Base-by-base conservation (phyloP, 75 land plant species). In the Isoetes taiwanensis region DNA sequence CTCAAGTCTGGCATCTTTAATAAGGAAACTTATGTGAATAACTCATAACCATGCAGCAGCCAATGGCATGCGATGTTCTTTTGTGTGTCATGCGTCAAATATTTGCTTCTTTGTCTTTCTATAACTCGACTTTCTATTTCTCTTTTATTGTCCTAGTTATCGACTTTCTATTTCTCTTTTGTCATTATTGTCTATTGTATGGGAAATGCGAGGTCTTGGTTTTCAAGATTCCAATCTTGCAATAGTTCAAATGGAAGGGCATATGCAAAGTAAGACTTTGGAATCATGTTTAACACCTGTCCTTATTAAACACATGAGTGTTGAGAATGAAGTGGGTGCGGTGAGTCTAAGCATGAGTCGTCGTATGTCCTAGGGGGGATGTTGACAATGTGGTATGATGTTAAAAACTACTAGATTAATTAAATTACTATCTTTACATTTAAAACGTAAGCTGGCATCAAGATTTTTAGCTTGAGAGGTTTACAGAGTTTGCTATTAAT, bases 201-300 rank as follows among this genome's bases (percentile, higher is more conserved):
- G 66, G 57, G 94, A 86, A 2, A 81, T 90, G 28, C 69, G 97
- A 28, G 97, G 97, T 34, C 41, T 86, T 50, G 97, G 97, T 17
- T 64, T 90, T 58, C 90, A 90, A 62, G 75, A 86, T 32, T 69
- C 82, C 24, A 85, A 50, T 68, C 95, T 90, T 46, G 81, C 86
- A 69, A 56, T 34, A 52, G 64, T 62, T 25, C 72, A 65, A 53
- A 29, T 52, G 21, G 30, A 37, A 37, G 68, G 55, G 41, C 69
- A 62, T 65, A 81, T 78, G 73, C 28, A 34, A 23, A 25, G 9
- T 20, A 32, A 21, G n/a, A n/a, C 37, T 33, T 20, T 38, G 33
- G n/a, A 16, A n/a, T 41, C 33, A 38, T 14, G 34, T 39, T 38
- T 42, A 28, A 31, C 3, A 68, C 11, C 43, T 69, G 28, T 31